Conservation (phyloP, 2,329 filamentous ascomycete species). For the Myriosclerotinia duriaeana region DNA sequence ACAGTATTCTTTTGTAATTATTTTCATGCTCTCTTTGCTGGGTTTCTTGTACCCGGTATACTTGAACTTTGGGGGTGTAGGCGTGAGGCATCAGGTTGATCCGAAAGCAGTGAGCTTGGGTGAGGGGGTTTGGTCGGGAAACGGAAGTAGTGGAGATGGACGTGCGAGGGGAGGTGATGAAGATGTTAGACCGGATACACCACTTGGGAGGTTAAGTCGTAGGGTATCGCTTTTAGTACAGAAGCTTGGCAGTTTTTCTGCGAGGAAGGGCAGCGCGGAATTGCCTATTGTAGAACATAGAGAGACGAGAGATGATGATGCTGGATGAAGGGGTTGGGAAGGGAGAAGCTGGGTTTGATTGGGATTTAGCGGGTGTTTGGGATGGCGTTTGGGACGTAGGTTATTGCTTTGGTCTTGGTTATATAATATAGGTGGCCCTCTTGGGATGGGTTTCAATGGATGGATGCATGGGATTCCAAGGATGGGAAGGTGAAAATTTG, state of each 20-base stretch:
- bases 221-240: slow-evolving; percentile 27
- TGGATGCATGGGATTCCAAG: background rate
- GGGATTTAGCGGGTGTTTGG: slow-evolving; percentile 10
- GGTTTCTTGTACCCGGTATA: slow-evolving; percentile 36
- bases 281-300: slow-evolving; percentile 29
- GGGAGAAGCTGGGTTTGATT: background rate
- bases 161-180: background rate
- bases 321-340: background rate
- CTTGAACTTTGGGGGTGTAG: slow-evolving; percentile 29
- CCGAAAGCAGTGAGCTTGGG: slow-evolving; percentile 21
- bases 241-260: slow-evolving; percentile 26
- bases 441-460: too few species aligned
- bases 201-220: slow-evolving; percentile 27
- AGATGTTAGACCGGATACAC: slow-evolving; percentile 11
- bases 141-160: background rate
- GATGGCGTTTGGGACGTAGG: background rate
- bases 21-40: slow-evolving; percentile 34
- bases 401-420: background rate
- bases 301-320: slow-evolving; percentile 18
- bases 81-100: slow-evolving; percentile 35
- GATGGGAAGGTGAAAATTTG: slow-evolving; percentile 2
- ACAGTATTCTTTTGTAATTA: slow-evolving; percentile 35
- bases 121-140: slow-evolving; percentile 8
- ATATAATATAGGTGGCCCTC: too few species aligned
- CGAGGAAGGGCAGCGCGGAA: slow-evolving; percentile 25